Evolutionary conservation across 2,329 filamentous ascomycete species (phyloP), one percentile per base, ranked within the genome.

Genomic region (Colletotrichum lupini): DNA sequence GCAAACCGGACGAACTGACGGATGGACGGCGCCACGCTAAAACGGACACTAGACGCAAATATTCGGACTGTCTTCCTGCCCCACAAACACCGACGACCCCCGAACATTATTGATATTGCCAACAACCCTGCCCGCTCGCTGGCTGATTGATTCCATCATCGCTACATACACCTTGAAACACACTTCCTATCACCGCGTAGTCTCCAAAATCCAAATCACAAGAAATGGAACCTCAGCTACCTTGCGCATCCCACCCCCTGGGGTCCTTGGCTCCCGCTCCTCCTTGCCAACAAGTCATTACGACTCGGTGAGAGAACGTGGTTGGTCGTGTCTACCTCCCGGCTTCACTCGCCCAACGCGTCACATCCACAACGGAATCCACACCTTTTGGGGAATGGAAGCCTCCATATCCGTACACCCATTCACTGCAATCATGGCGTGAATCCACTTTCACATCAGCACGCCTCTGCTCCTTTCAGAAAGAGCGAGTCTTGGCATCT

Each of bases 361-460:
- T 63, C 37, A 26, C 69, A 58, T 57, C 37, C 53, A 32, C 53
- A 30, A 66, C 19, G 4, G 37, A 24, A 52, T 59, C 37, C 24
- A 52, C 37, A 22, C 58, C 24, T 3, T 24, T 62, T 53, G 12
- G 22, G 16, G 16, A 35, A 35, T 35, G 11, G 32, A 59, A 42
- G 55, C 56, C 14, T 24, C 52, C 59, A 32, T 64, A 46, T 24
- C 52, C 59, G 24, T 64, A 46, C 66, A 49, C 30, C 32, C 30
- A 24, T 72, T 55, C 69, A 68, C 69, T 68, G 69, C 65, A 72
- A 68, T 35, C 3, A 59, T 68, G 69, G 65, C 69, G 53, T 68
- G 69, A 37, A 30, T 24, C 42, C 37, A 59, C 37, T 63, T 58
- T 28, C 59, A 55, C 37, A 26, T 16, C 46, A 14, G 26, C 68